Evolutionary conservation across 2,329 filamentous ascomycete species (phyloP).

Genomic region (Boeremia exigua): DNA sequence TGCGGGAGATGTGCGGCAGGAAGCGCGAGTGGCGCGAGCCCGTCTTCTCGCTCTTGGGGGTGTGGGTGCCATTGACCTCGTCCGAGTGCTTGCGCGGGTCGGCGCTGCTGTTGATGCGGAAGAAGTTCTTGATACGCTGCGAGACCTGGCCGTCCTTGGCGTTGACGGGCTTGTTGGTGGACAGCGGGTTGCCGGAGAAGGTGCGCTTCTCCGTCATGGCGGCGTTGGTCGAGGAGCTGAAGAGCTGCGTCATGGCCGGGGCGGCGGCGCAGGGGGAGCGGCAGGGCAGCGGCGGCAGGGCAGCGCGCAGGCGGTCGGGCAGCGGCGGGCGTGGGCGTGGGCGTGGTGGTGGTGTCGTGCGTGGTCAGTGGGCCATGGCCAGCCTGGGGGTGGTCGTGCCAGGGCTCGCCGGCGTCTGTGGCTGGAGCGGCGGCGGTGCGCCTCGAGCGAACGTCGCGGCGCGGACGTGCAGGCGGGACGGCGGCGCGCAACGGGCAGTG

Average conservation of each 20-base stretch:
- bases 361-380: conserved; percentile 46
- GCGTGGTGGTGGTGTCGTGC: conserved; percentile 19
- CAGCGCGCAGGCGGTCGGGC: conserved; percentile 10
- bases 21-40: conserved; percentile 85
- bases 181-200: conserved; percentile 55
- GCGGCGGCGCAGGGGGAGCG: conserved; percentile 1
- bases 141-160: conserved; percentile 62
- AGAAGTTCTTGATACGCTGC: conserved; percentile 72
- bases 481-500: background rate
- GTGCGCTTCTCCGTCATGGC: conserved; percentile 55
- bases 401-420: conserved; percentile 27
- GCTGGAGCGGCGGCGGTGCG: conserved; percentile 28
- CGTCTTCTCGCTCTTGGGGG: conserved; percentile 67
- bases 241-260: conserved; percentile 51
- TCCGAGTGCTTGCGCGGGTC: conserved; percentile 50
- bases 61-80: conserved; percentile 45
- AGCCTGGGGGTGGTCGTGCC: conserved; percentile 22
- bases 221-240: conserved; percentile 48
- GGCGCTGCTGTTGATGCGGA: conserved; percentile 66
- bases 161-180: conserved; percentile 56
- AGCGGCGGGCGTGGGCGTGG: conserved; percentile 1
- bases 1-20: conserved; percentile 84
- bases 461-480: conserved; percentile 11
- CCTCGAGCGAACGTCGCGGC: conserved; percentile 37
- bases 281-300: background rate